These are phyloP conservation scores for Citrullus colocynthis DNA, from an alignment of 306 rosid species.

Conservation along the genomic window DNA sequence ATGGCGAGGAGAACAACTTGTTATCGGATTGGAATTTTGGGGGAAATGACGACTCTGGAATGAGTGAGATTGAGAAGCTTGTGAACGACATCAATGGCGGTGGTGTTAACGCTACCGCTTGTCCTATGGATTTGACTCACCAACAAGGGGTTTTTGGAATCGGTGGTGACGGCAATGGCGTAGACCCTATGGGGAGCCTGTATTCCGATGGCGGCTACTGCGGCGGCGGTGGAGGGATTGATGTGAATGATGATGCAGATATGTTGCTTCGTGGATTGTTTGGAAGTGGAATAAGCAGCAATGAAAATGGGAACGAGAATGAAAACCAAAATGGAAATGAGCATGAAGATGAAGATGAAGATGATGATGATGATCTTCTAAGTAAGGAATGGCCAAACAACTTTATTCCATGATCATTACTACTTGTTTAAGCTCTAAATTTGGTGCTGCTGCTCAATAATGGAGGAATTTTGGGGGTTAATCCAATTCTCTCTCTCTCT, in stretches of 20 bases:
- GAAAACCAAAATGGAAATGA: not conserved
- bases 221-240: not conserved
- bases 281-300: not conserved
- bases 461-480: not conserved
- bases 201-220: not conserved
- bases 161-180: not conserved
- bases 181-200: not conserved
- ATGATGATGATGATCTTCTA: not conserved
- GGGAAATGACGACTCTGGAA: not conserved
- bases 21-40: not conserved
- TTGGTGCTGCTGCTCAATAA: not conserved
- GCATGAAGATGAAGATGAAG: not conserved
- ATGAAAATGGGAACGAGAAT: not conserved
- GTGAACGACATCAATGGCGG: not conserved
- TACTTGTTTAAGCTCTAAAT: not conserved
- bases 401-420: not conserved
- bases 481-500: not conserved
- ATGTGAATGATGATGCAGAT: not conserved
- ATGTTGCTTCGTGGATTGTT: not conserved
- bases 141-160: not conserved
- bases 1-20: not conserved
- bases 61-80: conserved; percentile 1
- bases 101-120: not conserved
- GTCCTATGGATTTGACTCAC: not conserved
- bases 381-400: not conserved